Conservation (phyloP, 345 rosid species). For the Salix udensis region DNA sequence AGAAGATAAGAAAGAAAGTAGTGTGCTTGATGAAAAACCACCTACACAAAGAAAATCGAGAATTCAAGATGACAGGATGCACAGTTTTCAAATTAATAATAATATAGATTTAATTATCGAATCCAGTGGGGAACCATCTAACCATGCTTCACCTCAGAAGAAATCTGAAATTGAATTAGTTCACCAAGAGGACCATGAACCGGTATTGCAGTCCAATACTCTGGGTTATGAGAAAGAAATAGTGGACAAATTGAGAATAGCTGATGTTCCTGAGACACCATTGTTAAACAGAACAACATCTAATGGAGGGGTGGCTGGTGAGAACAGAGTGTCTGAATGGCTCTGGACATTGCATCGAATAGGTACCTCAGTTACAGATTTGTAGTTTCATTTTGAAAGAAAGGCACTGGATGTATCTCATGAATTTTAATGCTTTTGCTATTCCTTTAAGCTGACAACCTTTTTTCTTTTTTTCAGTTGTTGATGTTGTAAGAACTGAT, state of each 20-base stretch:
- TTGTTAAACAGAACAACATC: conserved; percentile 41
- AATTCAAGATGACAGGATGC: conserved; percentile 59
- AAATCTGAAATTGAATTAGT: conserved; percentile 58
- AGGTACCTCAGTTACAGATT: conserved; percentile 39
- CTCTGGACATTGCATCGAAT: conserved; percentile 90
- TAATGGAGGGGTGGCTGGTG: conserved; percentile 36
- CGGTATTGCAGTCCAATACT: conserved; percentile 32
- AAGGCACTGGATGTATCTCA: neutral
- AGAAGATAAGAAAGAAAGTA: conserved; percentile 47
- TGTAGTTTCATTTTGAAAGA: neutral
- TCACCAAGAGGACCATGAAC: conserved; percentile 36
- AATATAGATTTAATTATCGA: conserved; percentile 74
- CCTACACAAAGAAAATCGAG: conserved; percentile 35
- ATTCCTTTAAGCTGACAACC: conserved; percentile 16
- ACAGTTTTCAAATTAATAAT: conserved; percentile 70
- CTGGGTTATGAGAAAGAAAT: conserved; percentile 35
- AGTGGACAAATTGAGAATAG: conserved; percentile 50
- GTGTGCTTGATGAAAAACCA: conserved; percentile 35
- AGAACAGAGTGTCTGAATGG: conserved; percentile 80
- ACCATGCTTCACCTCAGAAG: conserved; percentile 20
- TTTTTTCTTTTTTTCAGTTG: conserved; percentile 46
- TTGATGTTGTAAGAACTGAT: conserved; percentile 94
- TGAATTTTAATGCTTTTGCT: neutral
- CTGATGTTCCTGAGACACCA: conserved; percentile 55
- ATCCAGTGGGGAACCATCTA: conserved; percentile 40